Evolutionary conservation across 1,284 basidiomycete species (phyloP).

Genomic region (Ceratobasidium sp.): DNA sequence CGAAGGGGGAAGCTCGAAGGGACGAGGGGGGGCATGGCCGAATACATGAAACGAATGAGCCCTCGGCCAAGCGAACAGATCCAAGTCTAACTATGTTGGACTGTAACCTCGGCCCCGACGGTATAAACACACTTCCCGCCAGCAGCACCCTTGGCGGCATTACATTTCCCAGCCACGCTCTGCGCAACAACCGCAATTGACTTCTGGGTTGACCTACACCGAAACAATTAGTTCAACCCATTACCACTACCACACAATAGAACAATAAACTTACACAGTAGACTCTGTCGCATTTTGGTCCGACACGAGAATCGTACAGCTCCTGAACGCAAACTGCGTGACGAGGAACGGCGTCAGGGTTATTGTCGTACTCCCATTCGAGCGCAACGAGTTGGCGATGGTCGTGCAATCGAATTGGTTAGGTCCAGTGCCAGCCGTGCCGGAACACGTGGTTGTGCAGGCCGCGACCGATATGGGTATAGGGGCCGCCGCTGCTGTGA

Average conservation of each 20-base stretch:
- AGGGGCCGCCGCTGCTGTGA: neutral
- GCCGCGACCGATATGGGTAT: conserved; percentile 6
- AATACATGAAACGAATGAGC: neutral
- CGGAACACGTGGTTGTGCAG: conserved; percentile 31
- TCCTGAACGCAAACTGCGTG: conserved; percentile 33
- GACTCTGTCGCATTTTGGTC: conserved; percentile 10
- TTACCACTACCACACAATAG: neutral
- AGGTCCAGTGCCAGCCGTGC: conserved; percentile 25
- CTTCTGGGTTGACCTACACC: conserved; percentile 16
- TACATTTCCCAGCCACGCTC: conserved; percentile 20
- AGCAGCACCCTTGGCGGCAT: conserved; percentile 15
- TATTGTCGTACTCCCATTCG: neutral
- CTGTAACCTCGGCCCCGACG: neutral
- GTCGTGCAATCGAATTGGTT: conserved; percentile 34
- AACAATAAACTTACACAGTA: conserved; percentile 29
- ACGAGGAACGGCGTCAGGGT: conserved; percentile 21
- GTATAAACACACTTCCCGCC: conserved; percentile 22
- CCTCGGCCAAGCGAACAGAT: too few species aligned
- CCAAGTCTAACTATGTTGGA: conserved; percentile 12
- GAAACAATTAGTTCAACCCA: neutral
- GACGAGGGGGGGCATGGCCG: neutral
- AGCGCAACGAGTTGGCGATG: conserved; percentile 26
- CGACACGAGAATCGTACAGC: conserved; percentile 27
- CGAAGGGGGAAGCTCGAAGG: neutral
- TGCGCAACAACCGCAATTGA: conserved; percentile 17